These are phyloP conservation scores for Talaromyces ruber DNA, from an alignment of 495 filamentous ascomycete genomes.

Conservation along the genomic window DNA sequence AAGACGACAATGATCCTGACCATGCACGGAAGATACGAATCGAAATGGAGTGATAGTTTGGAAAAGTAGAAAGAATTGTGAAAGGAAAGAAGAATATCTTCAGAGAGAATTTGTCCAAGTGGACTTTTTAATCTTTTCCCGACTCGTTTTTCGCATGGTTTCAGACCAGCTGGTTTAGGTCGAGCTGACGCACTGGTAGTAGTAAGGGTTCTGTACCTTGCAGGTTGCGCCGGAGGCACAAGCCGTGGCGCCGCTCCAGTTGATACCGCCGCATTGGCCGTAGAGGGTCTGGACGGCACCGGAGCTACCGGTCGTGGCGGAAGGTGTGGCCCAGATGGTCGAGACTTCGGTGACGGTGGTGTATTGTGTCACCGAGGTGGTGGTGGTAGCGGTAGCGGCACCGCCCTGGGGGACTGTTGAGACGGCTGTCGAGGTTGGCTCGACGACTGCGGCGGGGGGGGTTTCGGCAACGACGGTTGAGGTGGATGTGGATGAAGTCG, in stretches of 20 bases:
- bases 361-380: neutral
- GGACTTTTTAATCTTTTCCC: neutral
- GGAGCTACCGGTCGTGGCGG: neutral
- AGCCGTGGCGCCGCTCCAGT: constrained; percentile 36
- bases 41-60: neutral
- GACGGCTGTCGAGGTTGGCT: neutral
- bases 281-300: constrained; percentile 2
- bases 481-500: neutral
- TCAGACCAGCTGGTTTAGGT: neutral
- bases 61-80: neutral
- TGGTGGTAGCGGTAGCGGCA: neutral
- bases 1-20: neutral
- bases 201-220: constrained; percentile 37
- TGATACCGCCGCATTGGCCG: constrained; percentile 41
- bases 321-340: neutral
- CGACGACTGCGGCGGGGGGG: neutral
- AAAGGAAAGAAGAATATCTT: neutral
- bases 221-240: constrained; percentile 40
- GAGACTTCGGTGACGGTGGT: neutral
- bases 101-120: neutral
- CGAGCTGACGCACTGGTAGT: constrained; percentile 33
- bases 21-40: neutral
- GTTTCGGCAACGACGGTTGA: neutral
- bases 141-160: no score
- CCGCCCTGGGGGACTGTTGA: neutral